Percentiles rank a stretch among this genome's conserved stretches.
Conservation (phyloP, 305 asterid genomes). For the Rubia tinctorum region DNA sequence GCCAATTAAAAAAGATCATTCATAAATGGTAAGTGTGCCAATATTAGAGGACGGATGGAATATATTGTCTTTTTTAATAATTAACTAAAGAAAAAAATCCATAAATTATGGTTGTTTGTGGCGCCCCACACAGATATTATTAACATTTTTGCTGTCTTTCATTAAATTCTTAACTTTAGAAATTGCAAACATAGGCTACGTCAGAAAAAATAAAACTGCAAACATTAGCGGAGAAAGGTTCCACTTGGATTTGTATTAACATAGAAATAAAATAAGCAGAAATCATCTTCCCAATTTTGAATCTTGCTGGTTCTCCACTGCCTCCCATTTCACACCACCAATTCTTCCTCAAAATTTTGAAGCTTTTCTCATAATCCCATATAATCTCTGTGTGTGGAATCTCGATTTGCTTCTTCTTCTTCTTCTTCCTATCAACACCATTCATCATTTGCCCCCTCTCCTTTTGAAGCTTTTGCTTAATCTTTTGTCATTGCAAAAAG, state of each 20-base stretch:
- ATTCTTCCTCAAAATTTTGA: slow-evolving; percentile 14
- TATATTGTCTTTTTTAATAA: too few relatives aligned
- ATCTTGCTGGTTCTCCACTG: slow-evolving; percentile 12
- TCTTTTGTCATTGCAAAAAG: not conserved
- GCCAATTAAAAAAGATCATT: too few relatives aligned
- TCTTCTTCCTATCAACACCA: not conserved
- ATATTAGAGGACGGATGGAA: too few relatives aligned
- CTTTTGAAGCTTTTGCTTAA: not conserved
- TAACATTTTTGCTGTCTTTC: not conserved
- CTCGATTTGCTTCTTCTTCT: not conserved
- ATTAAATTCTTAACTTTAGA: not conserved
- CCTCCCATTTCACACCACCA: slow-evolving; percentile 18
- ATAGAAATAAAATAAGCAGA: not conserved
- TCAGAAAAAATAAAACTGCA: not conserved
- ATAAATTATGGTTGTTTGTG: not conserved
- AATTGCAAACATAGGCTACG: not conserved
- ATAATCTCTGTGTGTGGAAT: not conserved
- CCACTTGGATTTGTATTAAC: not conserved
- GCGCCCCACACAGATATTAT: not conserved
- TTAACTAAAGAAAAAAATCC: not conserved
- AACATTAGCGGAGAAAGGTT: not conserved
- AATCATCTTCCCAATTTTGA: slow-evolving; percentile 11
- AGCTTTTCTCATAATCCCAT: not conserved
- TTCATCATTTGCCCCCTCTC: not conserved
- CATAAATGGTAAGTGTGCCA: too few relatives aligned